phyloP scores from a whole-genome alignment of 257 asterid genomes.

The Plectranthus barbatus region DNA sequence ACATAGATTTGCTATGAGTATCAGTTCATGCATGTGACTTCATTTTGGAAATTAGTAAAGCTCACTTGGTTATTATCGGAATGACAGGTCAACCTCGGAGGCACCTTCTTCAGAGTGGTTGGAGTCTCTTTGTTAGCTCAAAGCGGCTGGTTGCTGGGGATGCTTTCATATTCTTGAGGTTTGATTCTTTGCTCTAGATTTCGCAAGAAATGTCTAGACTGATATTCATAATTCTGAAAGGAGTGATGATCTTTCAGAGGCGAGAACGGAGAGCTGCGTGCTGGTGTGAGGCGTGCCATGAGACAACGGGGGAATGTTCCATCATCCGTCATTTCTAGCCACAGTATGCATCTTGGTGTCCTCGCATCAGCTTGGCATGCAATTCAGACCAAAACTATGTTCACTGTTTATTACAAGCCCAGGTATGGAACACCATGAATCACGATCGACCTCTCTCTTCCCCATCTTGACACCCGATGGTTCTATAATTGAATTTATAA shows the following conservation, averaged over 20 bases:
- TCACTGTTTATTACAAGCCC: too few species aligned
- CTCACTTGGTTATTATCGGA: neutral
- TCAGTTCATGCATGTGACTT: neutral
- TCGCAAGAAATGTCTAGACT: neutral
- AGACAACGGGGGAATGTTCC: slow-evolving; percentile 87
- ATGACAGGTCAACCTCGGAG: slow-evolving; percentile 92
- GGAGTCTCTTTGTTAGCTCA: slow-evolving; percentile 97
- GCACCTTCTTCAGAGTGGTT: slow-evolving; percentile 95
- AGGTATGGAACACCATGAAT: slow-evolving; percentile 59
- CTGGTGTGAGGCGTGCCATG: slow-evolving; percentile 96
- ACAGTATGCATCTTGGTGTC: too few species aligned
- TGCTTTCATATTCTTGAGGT: slow-evolving; percentile 95
- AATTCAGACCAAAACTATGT: slow-evolving; percentile 76
- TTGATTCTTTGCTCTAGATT: slow-evolving; percentile 3
- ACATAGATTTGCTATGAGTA: neutral
- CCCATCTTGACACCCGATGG: neutral
- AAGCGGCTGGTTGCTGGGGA: slow-evolving; percentile 98
- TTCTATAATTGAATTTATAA: neutral
- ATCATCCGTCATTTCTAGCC: too few species aligned
- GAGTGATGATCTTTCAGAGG: slow-evolving; percentile 45
- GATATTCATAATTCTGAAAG: neutral
- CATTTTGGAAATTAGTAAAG: too few species aligned
- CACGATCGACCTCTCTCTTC: neutral
- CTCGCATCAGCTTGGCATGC: slow-evolving; percentile 99
- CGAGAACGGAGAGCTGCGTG: slow-evolving; percentile 94